Evolutionary conservation across 1,284 basidiomycete species (phyloP).

Genomic region (Coniophora puteana): DNA sequence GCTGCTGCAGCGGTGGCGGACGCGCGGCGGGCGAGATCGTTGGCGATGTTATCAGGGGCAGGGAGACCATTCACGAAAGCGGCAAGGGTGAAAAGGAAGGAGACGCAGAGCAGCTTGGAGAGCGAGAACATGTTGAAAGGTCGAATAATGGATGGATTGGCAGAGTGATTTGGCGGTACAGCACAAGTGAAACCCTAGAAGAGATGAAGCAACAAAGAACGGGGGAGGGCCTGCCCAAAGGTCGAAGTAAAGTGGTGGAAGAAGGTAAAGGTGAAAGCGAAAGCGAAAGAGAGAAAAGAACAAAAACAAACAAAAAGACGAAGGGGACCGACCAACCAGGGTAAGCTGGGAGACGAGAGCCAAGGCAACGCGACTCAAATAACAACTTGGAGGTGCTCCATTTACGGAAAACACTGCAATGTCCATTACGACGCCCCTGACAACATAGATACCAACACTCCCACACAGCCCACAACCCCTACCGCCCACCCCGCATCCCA

Average conservation of each 20-base stretch:
- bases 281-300: not conserved
- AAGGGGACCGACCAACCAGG: not conserved
- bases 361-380: not conserved
- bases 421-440: constrained; percentile 2
- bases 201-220: constrained; percentile 15
- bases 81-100: too few species aligned
- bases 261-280: not conserved
- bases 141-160: not conserved
- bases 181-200: constrained; percentile 6
- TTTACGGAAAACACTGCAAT: constrained; percentile 15
- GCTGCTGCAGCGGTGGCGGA: too few species aligned
- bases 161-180: too few species aligned
- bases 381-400: constrained; percentile 1
- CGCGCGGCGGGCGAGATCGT: too few species aligned
- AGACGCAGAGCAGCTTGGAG: constrained; percentile 21
- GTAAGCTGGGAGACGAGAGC: too few species aligned
- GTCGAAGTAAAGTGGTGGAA: not conserved
- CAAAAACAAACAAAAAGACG: not conserved
- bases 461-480: too few species aligned
- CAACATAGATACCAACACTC: constrained; percentile 4
- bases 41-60: too few species aligned
- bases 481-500: constrained; percentile 54
- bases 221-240: not conserved
- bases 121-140: constrained; percentile 8
- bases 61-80: too few species aligned